Conservation (phyloP, 2,329 filamentous ascomycete species). For the Fusarium poae region DNA sequence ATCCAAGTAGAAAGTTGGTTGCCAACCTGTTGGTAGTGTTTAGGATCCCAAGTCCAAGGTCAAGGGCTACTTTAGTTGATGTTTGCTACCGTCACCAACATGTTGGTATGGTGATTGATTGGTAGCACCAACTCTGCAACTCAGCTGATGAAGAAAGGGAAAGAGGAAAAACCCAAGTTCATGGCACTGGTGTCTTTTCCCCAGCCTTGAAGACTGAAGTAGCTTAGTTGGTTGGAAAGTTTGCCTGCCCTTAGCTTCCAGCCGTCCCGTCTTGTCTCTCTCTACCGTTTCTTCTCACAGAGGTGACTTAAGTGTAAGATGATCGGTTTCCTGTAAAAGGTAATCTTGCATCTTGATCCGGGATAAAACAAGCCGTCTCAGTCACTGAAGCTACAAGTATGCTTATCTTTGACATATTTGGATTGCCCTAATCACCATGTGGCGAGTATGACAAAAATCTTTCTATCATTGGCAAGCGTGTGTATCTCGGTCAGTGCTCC, state of each 20-base stretch:
- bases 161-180: slow-evolving; percentile 27
- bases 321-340: background rate
- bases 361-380: slow-evolving; percentile 43
- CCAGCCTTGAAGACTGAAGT: slow-evolving; percentile 9
- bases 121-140: slow-evolving; percentile 2
- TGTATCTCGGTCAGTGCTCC: slow-evolving; percentile 10
- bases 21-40: background rate
- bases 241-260: slow-evolving; percentile 2
- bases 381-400: slow-evolving; percentile 16
- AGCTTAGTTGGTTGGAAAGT: slow-evolving; percentile 9
- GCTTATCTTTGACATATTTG: slow-evolving; percentile 40
- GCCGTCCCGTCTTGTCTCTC: background rate
- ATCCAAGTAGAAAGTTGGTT: slow-evolving; percentile 4
- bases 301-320: background rate
- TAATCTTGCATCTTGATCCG: slow-evolving; percentile 25
- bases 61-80: slow-evolving; percentile 6
- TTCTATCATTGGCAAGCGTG: background rate
- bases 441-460: slow-evolving; percentile 36
- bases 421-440: slow-evolving; percentile 38
- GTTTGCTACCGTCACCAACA: slow-evolving; percentile 9
- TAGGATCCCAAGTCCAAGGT: slow-evolving; percentile 13
- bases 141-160: slow-evolving; percentile 4
- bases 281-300: background rate
- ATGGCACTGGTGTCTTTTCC: slow-evolving; percentile 16
- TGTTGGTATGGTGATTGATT: slow-evolving; percentile 17